phyloP scores from a whole-genome alignment of 2,329 filamentous ascomycete species.

The Arthrinium puccinioides region DNA sequence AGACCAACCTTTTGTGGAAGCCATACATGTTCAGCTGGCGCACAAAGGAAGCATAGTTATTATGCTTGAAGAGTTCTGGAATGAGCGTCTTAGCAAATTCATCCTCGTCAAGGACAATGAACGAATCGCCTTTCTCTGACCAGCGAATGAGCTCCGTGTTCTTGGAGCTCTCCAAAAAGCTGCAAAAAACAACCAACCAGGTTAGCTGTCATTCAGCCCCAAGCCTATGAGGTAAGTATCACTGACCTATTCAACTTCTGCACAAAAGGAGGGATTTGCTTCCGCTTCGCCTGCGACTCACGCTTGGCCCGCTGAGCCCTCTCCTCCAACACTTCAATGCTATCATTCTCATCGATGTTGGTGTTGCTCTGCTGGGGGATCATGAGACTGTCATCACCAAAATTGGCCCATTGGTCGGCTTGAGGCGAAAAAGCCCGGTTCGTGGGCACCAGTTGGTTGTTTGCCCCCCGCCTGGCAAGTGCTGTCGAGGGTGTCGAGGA shows the following conservation, averaged over 20 bases:
- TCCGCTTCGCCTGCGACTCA: conserved; percentile 82
- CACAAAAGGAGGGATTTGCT: conserved; percentile 92
- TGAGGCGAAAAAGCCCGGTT: conserved; percentile 20
- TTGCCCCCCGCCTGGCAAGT: conserved; percentile 45
- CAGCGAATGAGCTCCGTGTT: conserved; percentile 94
- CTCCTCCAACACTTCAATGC: conserved; percentile 71
- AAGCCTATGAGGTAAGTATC: conserved; percentile 1
- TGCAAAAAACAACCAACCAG: conserved; percentile 35
- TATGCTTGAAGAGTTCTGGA: conserved; percentile 98
- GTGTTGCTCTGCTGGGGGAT: conserved; percentile 26
- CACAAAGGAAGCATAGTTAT: conserved; percentile 1
- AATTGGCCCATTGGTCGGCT: conserved; percentile 28
- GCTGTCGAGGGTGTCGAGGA: conserved; percentile 35
- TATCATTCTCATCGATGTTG: conserved; percentile 52
- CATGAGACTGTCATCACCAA: conserved; percentile 36
- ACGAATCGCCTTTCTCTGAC: conserved; percentile 94
- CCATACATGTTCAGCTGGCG: conserved; percentile 50
- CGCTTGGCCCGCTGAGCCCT: conserved; percentile 75
- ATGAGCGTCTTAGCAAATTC: conserved; percentile 97
- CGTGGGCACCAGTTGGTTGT: conserved; percentile 37
- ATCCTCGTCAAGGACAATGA: conserved; percentile 94
- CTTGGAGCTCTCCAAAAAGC: conserved; percentile 87
- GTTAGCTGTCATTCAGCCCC: too few species aligned
- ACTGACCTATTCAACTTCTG: conserved; percentile 93
- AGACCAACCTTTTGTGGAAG: conserved; percentile 94